Conservation (phyloP, 2,329 filamentous ascomycete species). For the Stemphylium beticola region DNA sequence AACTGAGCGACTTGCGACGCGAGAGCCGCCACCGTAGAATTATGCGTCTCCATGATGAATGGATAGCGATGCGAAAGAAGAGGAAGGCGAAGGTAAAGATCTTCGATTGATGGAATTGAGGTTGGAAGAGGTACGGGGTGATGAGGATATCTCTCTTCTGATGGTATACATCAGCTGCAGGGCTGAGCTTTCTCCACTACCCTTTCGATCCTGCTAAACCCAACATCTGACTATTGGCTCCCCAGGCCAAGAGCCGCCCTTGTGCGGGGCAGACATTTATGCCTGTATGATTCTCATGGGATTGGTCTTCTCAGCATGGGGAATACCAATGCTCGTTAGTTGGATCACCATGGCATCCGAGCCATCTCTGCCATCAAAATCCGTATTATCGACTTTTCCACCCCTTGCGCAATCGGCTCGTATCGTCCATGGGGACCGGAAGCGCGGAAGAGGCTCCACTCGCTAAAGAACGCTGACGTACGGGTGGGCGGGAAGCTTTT, state of each 20-base stretch:
- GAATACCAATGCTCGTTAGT: neutral
- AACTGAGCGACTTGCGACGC: constrained; percentile 52
- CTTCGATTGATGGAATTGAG: neutral
- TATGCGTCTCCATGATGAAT: constrained; percentile 38
- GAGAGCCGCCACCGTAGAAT: constrained; percentile 31
- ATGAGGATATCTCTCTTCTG: constrained; percentile 1
- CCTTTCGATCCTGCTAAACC: constrained; percentile 21
- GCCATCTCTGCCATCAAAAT: neutral
- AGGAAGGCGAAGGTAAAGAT: neutral
- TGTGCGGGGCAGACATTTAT: neutral
- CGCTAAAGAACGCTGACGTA: constrained; percentile 29
- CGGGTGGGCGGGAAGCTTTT: neutral
- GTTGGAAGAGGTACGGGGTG: constrained; percentile 10
- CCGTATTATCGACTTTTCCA: neutral
- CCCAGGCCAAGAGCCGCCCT: constrained; percentile 2
- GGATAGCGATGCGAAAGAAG: neutral
- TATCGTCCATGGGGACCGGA: constrained; percentile 20
- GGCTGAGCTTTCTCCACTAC: constrained; percentile 33
- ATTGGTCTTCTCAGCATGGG: too few relatives aligned
- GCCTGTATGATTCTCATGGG: neutral
- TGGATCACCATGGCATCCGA: neutral
- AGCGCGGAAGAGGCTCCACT: constrained; percentile 30
- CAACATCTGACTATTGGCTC: constrained; percentile 6
- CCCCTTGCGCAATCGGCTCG: constrained; percentile 2
- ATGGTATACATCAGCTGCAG: constrained; percentile 27